Conservation (phyloP, 768 basidiomycete genomes). For the Phanerodontia chrysosporium region DNA sequence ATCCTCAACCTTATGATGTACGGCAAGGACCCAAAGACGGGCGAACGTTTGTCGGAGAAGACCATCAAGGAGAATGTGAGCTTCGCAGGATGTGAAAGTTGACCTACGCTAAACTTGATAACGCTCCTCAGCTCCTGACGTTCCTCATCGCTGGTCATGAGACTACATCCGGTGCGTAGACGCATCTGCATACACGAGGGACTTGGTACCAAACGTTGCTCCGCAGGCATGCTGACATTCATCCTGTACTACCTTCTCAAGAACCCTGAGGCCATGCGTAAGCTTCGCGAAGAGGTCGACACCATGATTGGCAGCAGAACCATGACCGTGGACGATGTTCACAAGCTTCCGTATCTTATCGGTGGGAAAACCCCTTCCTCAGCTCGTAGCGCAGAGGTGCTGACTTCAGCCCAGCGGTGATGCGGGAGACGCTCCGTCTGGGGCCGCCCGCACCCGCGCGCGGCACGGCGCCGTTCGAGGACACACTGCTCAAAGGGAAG, state of each 20-base stretch:
- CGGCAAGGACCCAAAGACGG: conserved; percentile 41
- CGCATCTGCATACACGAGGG: conserved; percentile 14
- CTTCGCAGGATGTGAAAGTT: too few species aligned
- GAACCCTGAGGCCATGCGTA: conserved; percentile 37
- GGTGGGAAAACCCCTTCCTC: conserved; percentile 19
- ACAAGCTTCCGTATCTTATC: conserved; percentile 39
- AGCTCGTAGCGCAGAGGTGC: too few species aligned
- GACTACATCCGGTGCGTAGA: too few species aligned
- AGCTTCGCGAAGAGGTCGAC: conserved; percentile 47
- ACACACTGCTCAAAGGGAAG: conserved; percentile 36
- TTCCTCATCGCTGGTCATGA: conserved; percentile 50
- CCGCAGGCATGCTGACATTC: conserved; percentile 35
- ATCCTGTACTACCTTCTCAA: conserved; percentile 42
- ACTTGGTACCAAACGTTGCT: conserved; percentile 34
- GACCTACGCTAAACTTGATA: too few species aligned
- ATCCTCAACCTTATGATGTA: conserved; percentile 42
- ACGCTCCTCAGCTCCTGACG: conserved; percentile 43
- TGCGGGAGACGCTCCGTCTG: conserved; percentile 35
- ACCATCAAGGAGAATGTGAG: conserved; percentile 38
- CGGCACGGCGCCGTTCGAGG: conserved; percentile 29
- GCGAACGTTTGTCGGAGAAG: conserved; percentile 35
- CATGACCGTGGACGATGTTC: conserved; percentile 36
- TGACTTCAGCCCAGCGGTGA: conserved; percentile 25
- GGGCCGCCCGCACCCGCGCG: conserved; percentile 35
- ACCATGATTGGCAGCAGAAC: conserved; percentile 37